Evolutionary conservation across 2,329 filamentous ascomycete species (phyloP), one percentile per base, ranked within the genome.

Genomic region (Fusarium staphyleae): DNA sequence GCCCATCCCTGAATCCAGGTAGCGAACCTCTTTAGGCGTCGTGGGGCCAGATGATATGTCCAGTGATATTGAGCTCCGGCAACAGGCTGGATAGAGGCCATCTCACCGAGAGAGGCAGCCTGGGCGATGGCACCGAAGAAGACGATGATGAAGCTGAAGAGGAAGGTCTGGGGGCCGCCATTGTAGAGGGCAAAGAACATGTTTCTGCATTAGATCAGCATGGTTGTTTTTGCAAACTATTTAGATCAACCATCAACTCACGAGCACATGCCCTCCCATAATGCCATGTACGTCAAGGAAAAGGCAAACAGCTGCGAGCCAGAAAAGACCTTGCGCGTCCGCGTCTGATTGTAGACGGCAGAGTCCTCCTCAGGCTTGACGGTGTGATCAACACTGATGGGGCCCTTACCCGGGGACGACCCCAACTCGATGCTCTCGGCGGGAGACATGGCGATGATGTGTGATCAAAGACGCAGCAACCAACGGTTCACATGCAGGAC

Each of bases 261-360:
- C 62, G 62, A 60, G 60, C 62, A 66, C 60, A 66, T 66, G 14
- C 63, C 63, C 16, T 66, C 63, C 63, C 63, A 66, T 15, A 66
- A 16, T 28, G 63, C 47, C 63, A 66, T 66, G 12, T 66, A 66
- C 0, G 63, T 65, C 26, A 66, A 39, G 1, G 63, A 66, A 35
- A 66, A 66, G 10, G 63, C 63, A 49, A 66, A 66, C 13, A 66
- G 42, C 33, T 66, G 63, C 1, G 61, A 66, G 26, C 60, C 60
- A 1, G 63, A 66, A 40, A 66, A 66, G 5, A 66, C 63, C 4
- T 61, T 63, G 1, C 61, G 59, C 11, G 63, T 66, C 5, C 63
- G 47, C 0, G 63, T 66, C n/a, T 63, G 59, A 36, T 52, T 59
- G 35, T 66, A 61, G 4, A 66, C 52, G 3, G 52, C 54, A 4